These are phyloP conservation scores for Claviceps maximensis DNA, from an alignment of 2,329 filamentous ascomycete species.

Conservation along the genomic window DNA sequence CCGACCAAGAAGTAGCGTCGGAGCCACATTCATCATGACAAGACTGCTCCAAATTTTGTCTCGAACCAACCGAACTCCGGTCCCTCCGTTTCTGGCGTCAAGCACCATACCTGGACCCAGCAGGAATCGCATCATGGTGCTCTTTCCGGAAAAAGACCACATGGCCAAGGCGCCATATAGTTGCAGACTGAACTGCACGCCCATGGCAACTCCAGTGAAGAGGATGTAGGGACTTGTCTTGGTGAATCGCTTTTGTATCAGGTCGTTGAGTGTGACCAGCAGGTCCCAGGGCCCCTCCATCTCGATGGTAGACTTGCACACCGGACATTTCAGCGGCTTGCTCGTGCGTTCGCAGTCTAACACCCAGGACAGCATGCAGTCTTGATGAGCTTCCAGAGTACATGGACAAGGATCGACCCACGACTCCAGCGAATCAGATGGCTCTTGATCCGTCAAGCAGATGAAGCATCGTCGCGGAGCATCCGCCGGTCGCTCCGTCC, in stretches of 20 bases:
- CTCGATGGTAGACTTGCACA: constrained; percentile 73
- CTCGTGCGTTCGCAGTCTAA: constrained; percentile 64
- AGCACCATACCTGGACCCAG: constrained; percentile 19
- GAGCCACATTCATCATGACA: constrained; percentile 32
- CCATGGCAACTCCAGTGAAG: constrained; percentile 40
- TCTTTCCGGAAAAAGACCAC: constrained; percentile 37
- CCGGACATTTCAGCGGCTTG: constrained; percentile 66
- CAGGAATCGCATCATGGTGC: constrained; percentile 29
- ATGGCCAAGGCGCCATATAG: constrained; percentile 40
- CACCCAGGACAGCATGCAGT: constrained; percentile 83
- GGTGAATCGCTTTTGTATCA: constrained; percentile 41
- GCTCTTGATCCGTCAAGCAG: constrained; percentile 44
- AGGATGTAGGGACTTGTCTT: constrained; percentile 49
- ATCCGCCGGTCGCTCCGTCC: constrained; percentile 11
- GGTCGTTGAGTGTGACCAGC: constrained; percentile 53
- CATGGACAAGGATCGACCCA: constrained; percentile 91
- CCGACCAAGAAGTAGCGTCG: constrained; percentile 30
- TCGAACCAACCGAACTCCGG: constrained; percentile 12
- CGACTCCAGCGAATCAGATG: constrained; percentile 30
- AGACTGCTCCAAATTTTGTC: constrained; percentile 21
- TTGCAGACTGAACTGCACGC: constrained; percentile 37
- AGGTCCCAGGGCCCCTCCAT: constrained; percentile 63
- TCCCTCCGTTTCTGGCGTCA: constrained; percentile 13
- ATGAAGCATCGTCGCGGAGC: constrained; percentile 44
- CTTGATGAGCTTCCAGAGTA: constrained; percentile 79